These are phyloP conservation scores for Rasamsonia emersonii DNA, from an alignment of 2,329 filamentous ascomycete species.

Conservation along the genomic window DNA sequence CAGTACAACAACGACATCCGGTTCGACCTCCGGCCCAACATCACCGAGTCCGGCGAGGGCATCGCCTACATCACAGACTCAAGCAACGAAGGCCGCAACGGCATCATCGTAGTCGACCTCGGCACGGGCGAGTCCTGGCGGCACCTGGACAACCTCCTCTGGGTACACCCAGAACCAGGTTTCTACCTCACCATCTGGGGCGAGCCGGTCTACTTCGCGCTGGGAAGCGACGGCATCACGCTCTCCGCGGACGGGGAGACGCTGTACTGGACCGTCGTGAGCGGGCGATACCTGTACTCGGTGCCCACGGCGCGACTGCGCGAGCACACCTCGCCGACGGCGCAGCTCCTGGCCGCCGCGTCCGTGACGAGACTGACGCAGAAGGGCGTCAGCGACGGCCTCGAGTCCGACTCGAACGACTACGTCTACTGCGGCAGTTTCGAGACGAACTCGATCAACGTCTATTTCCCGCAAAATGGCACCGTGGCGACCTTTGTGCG, in stretches of 20 bases:
- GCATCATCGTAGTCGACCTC: slow-evolving; percentile 43
- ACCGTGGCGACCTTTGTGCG: slow-evolving; percentile 36
- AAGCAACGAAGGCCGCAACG: slow-evolving; percentile 40
- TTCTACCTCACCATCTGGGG: slow-evolving; percentile 45
- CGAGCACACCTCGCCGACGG: slow-evolving; percentile 23
- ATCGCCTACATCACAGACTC: slow-evolving; percentile 48
- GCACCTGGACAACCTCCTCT: slow-evolving; percentile 36
- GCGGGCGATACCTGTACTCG: slow-evolving; percentile 37
- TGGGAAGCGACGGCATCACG: slow-evolving; percentile 45
- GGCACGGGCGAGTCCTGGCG: slow-evolving; percentile 42
- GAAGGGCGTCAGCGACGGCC: slow-evolving; percentile 44
- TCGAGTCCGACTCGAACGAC: slow-evolving; percentile 44
- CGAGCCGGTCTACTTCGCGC: slow-evolving; percentile 36
- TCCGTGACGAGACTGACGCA: slow-evolving; percentile 37
- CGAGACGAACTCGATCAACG: slow-evolving; percentile 41
- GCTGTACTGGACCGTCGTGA: slow-evolving; percentile 40
- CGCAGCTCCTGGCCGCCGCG: slow-evolving; percentile 38
- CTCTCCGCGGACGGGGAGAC: slow-evolving; percentile 41
- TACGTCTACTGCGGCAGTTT: slow-evolving; percentile 43
- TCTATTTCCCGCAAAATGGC: slow-evolving; percentile 40
- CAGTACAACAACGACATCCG: slow-evolving; percentile 49
- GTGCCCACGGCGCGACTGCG: slow-evolving; percentile 38
- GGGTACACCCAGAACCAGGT: slow-evolving; percentile 35
- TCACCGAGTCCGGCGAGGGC: slow-evolving; percentile 36
- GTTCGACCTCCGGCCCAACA: slow-evolving; percentile 40